phyloP scores from a whole-genome alignment of 2,329 filamentous ascomycete species.

The Sclerotinia nivalis region DNA sequence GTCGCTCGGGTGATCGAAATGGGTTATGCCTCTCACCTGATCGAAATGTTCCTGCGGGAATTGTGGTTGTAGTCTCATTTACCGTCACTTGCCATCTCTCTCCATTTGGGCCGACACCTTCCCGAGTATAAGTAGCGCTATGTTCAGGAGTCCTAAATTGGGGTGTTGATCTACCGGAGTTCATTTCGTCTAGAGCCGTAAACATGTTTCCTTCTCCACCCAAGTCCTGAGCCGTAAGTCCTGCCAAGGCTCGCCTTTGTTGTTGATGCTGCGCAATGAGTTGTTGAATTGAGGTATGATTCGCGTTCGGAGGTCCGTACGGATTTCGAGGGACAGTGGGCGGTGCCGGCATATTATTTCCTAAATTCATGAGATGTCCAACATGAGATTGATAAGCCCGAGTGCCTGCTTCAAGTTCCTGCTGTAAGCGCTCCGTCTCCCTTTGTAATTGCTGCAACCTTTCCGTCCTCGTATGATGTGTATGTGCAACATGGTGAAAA shows the following conservation, averaged over 20 bases:
- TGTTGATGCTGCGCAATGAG: constrained; percentile 19
- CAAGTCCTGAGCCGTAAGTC: constrained; percentile 32
- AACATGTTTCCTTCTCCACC: constrained; percentile 24
- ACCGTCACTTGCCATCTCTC: constrained; percentile 54
- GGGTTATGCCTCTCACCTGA: constrained; percentile 26
- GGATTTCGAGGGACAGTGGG: constrained; percentile 16
- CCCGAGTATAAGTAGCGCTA: constrained; percentile 50
- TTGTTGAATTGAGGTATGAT: constrained; percentile 20
- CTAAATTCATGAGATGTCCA: constrained; percentile 14
- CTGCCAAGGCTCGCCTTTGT: constrained; percentile 32
- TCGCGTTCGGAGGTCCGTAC: not conserved
- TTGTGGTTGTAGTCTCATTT: constrained; percentile 46
- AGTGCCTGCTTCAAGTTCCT: constrained; percentile 39
- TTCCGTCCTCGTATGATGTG: constrained; percentile 40
- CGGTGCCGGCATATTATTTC: constrained; percentile 20
- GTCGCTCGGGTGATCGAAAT: constrained; percentile 25
- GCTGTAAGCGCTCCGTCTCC: constrained; percentile 48
- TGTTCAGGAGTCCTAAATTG: constrained; percentile 41
- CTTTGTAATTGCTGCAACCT: constrained; percentile 52
- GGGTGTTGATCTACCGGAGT: constrained; percentile 36
- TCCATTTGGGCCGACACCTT: constrained; percentile 53
- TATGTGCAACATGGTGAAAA: constrained; percentile 30
- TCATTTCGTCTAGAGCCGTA: constrained; percentile 33
- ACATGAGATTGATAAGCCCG: constrained; percentile 17
- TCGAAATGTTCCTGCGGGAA: constrained; percentile 29